Evolutionary conservation across 2,329 filamentous ascomycete species (phyloP).

Genomic region (Cyanodermella asteris): DNA sequence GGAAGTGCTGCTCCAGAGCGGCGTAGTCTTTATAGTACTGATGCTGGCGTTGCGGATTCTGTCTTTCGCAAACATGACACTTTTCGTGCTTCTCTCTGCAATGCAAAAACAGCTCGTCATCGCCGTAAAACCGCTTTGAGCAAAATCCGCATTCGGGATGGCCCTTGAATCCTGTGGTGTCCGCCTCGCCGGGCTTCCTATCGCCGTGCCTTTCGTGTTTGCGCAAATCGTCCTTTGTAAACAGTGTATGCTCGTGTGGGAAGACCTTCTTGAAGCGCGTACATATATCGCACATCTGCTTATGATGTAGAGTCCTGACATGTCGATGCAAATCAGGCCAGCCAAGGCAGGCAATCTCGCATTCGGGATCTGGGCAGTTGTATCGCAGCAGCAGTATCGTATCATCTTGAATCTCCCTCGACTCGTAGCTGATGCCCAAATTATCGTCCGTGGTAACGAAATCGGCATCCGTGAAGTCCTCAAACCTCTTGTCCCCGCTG

Average conservation of each 20-base stretch:
- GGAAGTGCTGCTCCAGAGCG: conserved; percentile 67
- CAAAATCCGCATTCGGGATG: conserved; percentile 93
- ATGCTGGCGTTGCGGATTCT: conserved; percentile 39
- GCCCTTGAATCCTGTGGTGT: conserved; percentile 90
- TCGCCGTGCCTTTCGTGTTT: conserved; percentile 82
- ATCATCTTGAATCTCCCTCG: conserved; percentile 73
- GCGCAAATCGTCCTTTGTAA: conserved; percentile 57
- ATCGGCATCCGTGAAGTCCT: conserved; percentile 56
- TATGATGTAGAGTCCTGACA: conserved; percentile 61
- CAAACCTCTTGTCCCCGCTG: conserved; percentile 55
- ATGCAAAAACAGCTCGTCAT: conserved; percentile 84
- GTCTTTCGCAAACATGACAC: conserved; percentile 79
- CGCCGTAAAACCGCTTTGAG: conserved; percentile 76
- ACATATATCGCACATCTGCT: conserved; percentile 79
- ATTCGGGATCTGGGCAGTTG: conserved; percentile 74
- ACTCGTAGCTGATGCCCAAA: conserved; percentile 79
- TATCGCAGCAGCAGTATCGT: conserved; percentile 73
- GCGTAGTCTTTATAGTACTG: conserved; percentile 87
- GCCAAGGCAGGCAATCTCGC: conserved; percentile 64
- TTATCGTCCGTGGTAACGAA: conserved; percentile 63
- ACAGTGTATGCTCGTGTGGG: conserved; percentile 90
- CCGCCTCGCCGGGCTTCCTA: conserved; percentile 66
- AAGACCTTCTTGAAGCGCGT: conserved; percentile 94
- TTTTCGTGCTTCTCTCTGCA: conserved; percentile 86
- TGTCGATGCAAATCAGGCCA: conserved; percentile 64